Base-by-base conservation (phyloP, 2,329 filamentous ascomycete species). In the Ceratocystis huliohia region DNA sequence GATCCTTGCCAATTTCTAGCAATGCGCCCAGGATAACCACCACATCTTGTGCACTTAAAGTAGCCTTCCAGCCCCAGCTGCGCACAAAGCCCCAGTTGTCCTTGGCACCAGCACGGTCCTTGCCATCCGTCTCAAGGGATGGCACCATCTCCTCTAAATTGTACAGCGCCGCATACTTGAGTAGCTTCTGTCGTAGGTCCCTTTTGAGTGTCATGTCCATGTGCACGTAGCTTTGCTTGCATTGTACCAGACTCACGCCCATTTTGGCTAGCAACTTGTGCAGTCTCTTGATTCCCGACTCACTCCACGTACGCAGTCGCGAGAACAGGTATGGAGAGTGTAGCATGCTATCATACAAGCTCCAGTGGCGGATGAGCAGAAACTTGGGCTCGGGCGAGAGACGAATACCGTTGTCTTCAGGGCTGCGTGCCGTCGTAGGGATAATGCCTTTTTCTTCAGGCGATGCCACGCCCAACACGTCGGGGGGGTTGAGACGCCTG, bases 191-290 rank as follows among this genome's bases (percentile, higher is more conserved):
- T 53, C 93, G 86, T 37, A 97, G 78, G 37, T 90, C 89, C 4
- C 90, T 87, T 76, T 97, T 99, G 44, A 99, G 79, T 75, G 96
- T 87, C 86, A 96, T 95, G 76, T 97, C 93, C 92, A 99, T 97
- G 75, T 99, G 94, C 0, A 91, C 91, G 74, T 97, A 99, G 73
- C 86, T 93, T 75, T 97, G 94, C 72, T 91, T 92, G 77, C 92
- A 96, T 76, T 99, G 93, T 4, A 88, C 88, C 46, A 97, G 79
- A 72, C 90, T 96, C 66, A 99, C 89, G 41, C 94, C 94, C 93
- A 99, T 99, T 76, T 97, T 99, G 56, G 94, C 94, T 2, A 99
- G 82, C 0, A 99, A 82, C 74, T 97, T 97, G 75, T 96, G 90
- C 22, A 99, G 79, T 64, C 93, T 84, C 74, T 95, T 96, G 65